Conservation (phyloP, 441 rosid species). For the Corymbia calophylla region DNA sequence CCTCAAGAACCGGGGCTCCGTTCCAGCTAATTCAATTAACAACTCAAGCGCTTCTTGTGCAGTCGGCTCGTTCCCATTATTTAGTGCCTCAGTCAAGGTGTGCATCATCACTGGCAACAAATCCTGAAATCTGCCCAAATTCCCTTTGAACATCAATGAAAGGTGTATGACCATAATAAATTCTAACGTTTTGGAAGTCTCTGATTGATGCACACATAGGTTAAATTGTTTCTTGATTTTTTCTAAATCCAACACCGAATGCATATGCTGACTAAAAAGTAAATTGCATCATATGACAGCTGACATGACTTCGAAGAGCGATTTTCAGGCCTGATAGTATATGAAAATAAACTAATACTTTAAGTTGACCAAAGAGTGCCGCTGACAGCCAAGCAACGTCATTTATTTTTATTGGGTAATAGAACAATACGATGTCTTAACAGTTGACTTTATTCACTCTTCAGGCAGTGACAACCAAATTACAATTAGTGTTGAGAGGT, state of each 20-base stretch:
- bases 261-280: background rate
- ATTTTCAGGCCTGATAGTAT: background rate
- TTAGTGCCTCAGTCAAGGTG: conserved; percentile 88
- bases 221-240: background rate
- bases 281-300: background rate
- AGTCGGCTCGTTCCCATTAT: conserved; percentile 83
- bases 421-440: background rate
- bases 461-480: background rate
- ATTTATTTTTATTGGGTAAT: background rate
- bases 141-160: background rate
- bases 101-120: conserved; percentile 88
- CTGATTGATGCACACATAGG: background rate
- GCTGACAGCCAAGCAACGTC: background rate
- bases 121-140: conserved; percentile 58
- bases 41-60: conserved; percentile 97
- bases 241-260: background rate
- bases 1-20: conserved; percentile 85
- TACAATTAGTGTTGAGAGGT: background rate
- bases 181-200: background rate
- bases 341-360: background rate
- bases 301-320: background rate
- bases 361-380: background rate
- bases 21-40: conserved; percentile 92
- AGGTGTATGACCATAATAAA: background rate
- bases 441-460: background rate